phyloP scores from a whole-genome alignment of 2,329 filamentous ascomycete genomes.

The Ceratocystiopsis sp. region DNA sequence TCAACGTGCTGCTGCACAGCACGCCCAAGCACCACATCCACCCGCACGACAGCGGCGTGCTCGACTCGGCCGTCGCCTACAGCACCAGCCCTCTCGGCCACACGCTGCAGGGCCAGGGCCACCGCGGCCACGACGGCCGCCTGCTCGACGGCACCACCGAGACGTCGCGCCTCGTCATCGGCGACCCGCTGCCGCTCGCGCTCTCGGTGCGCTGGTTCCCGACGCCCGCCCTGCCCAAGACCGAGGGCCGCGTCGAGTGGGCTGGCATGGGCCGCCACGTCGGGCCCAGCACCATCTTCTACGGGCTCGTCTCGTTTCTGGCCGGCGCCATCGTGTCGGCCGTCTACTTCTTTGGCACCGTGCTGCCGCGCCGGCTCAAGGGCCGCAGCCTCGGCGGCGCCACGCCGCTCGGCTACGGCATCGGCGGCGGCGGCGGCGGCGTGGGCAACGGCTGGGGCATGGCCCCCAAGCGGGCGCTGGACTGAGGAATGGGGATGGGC shows the following conservation, averaged over 20 bases:
- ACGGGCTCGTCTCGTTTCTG: constrained; percentile 40
- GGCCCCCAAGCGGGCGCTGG: constrained; percentile 32
- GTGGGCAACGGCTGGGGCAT: constrained; percentile 40
- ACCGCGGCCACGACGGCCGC: constrained; percentile 8
- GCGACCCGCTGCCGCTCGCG: constrained; percentile 61
- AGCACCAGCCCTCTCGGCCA: constrained; percentile 56
- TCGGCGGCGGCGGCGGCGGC: constrained; percentile 20
- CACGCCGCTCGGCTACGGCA: constrained; percentile 39
- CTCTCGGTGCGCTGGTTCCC: constrained; percentile 83
- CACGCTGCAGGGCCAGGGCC: background rate
- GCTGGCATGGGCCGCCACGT: constrained; percentile 46
- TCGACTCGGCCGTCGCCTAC: constrained; percentile 80
- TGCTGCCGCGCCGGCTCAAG: constrained; percentile 36
- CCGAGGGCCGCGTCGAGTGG: constrained; percentile 49
- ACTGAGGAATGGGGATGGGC: constrained; percentile 14
- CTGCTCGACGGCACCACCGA: background rate
- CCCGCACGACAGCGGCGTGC: constrained; percentile 54
- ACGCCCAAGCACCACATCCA: constrained; percentile 44
- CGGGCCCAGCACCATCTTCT: constrained; percentile 46
- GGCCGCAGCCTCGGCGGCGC: constrained; percentile 36
- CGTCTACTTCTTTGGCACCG: constrained; percentile 43
- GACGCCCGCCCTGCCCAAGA: constrained; percentile 50
- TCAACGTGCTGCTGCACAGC: constrained; percentile 76
- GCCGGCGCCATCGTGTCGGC: constrained; percentile 36
- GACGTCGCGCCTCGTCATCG: constrained; percentile 60